Conservation (phyloP, 176 grass and related monocot species). For the Neostapfia colusana region DNA sequence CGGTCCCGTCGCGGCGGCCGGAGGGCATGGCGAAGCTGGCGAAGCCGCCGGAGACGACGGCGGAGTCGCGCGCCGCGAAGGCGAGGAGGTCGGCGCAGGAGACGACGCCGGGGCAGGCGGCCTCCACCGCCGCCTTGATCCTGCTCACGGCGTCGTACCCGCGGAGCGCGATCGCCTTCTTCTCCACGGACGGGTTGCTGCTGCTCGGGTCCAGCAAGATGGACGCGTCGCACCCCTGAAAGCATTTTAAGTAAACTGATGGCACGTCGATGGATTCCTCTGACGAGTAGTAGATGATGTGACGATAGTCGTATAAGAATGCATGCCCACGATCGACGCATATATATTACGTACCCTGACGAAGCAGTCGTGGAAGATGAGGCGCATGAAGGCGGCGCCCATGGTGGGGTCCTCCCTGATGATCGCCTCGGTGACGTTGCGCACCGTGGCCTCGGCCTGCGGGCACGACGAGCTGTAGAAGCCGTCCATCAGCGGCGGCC, state of each 20-base stretch:
- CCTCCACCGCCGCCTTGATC: slow-evolving; percentile 50
- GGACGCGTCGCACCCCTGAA: slow-evolving; percentile 34
- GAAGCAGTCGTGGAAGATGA: slow-evolving; percentile 81
- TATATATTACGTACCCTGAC: slow-evolving; percentile 59
- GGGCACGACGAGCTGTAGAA: slow-evolving; percentile 7
- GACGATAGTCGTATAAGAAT: neutral
- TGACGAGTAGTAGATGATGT: too few relatives aligned
- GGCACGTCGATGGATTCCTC: too few relatives aligned
- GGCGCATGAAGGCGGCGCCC: slow-evolving; percentile 44
- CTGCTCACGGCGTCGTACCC: slow-evolving; percentile 48
- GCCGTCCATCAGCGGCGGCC: neutral
- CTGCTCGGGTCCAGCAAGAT: neutral
- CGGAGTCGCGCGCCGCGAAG: slow-evolving; percentile 52
- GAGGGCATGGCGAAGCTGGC: slow-evolving; percentile 5
- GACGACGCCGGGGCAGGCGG: slow-evolving; percentile 36
- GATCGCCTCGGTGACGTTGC: slow-evolving; percentile 8
- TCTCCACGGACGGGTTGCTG: slow-evolving; percentile 40
- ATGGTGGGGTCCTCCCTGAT: neutral
- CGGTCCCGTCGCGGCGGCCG: slow-evolving; percentile 2
- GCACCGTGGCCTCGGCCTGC: slow-evolving; percentile 12
- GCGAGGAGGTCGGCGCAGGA: slow-evolving; percentile 69
- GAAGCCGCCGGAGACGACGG: slow-evolving; percentile 32
- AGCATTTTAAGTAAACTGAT: too few relatives aligned
- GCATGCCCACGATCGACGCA: neutral
- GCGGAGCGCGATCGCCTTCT: slow-evolving; percentile 41